These are phyloP conservation scores for Polyporus arcularius DNA, from an alignment of 768 basidiomycete species.

Conservation along the genomic window DNA sequence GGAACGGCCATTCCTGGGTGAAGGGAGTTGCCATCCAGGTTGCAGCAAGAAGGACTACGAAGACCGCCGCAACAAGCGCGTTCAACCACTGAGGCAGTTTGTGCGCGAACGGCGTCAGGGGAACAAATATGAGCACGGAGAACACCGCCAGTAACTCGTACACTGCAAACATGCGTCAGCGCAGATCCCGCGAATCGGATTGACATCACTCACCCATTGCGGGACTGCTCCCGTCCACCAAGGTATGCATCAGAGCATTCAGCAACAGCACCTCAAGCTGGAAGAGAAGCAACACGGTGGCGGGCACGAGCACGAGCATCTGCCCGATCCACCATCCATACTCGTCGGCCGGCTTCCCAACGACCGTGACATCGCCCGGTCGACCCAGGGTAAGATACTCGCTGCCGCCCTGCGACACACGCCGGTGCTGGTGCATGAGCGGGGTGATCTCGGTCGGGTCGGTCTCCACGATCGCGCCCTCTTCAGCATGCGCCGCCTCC, in stretches of 20 bases:
- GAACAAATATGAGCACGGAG: constrained; percentile 53
- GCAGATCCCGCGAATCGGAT: neutral
- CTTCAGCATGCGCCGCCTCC: constrained; percentile 19
- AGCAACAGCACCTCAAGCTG: constrained; percentile 53
- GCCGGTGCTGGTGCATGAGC: constrained; percentile 41
- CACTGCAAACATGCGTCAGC: constrained; percentile 38
- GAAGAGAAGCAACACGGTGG: constrained; percentile 52
- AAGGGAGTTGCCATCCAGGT: constrained; percentile 57
- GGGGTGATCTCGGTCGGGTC: constrained; percentile 61
- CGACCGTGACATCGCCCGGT: constrained; percentile 9
- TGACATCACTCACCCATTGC: constrained; percentile 42
- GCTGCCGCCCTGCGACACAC: constrained; percentile 17
- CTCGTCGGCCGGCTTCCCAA: constrained; percentile 24
- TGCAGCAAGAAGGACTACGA: constrained; percentile 37
- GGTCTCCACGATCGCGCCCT: constrained; percentile 30
- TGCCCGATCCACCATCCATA: constrained; percentile 62
- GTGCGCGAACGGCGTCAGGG: constrained; percentile 65
- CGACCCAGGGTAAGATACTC: constrained; percentile 20
- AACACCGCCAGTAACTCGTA: constrained; percentile 50
- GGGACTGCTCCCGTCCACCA: constrained; percentile 61
- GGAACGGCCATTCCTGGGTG: constrained; percentile 58
- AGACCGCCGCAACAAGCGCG: constrained; percentile 38
- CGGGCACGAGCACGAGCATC: constrained; percentile 52
- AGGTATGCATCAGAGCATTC: constrained; percentile 53
- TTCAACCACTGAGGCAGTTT: constrained; percentile 46